Conservation (phyloP, 1,139 yeast species). For the Hyphopichia buzzinii region DNA sequence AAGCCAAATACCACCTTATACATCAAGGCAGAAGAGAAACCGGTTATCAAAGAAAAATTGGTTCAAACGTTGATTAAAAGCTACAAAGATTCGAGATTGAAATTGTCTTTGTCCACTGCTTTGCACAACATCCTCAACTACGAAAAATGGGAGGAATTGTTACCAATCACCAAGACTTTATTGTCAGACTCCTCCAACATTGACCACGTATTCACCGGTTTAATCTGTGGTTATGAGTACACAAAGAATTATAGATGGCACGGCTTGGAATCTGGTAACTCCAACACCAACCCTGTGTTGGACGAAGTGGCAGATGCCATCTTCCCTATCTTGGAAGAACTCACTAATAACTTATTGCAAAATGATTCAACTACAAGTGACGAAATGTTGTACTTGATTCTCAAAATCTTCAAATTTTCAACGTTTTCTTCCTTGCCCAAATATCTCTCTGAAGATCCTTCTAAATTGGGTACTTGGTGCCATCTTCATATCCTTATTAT, state of each 20-base stretch:
- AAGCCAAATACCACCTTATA: slow-evolving; percentile 21
- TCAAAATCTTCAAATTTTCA: slow-evolving; percentile 64
- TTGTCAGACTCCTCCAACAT: slow-evolving; percentile 44
- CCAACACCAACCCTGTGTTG: slow-evolving; percentile 36
- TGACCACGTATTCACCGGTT: slow-evolving; percentile 56
- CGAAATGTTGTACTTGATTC: slow-evolving; percentile 57
- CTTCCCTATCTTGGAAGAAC: slow-evolving; percentile 56
- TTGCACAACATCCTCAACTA: slow-evolving; percentile 41
- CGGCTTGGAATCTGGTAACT: slow-evolving; percentile 44
- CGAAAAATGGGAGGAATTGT: slow-evolving; percentile 48
- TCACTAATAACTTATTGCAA: slow-evolving; percentile 40
- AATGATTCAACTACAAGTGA: slow-evolving; percentile 37
- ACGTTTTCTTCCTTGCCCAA: slow-evolving; percentile 57
- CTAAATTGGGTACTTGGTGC: slow-evolving; percentile 63
- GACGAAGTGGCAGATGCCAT: slow-evolving; percentile 46
- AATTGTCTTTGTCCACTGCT: slow-evolving; percentile 43
- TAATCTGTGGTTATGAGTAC: slow-evolving; percentile 55
- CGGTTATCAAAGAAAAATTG: slow-evolving; percentile 49
- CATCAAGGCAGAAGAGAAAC: slow-evolving; percentile 50
- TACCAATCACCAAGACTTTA: slow-evolving; percentile 35
- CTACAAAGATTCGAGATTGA: slow-evolving; percentile 32
- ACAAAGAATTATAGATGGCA: slow-evolving; percentile 58
- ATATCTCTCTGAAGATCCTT: slow-evolving; percentile 47
- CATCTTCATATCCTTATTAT: slow-evolving; percentile 55
- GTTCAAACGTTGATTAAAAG: slow-evolving; percentile 43